A percentile compares a stretch with the other conserved stretches of the same genome.
These are phyloP conservation scores for Mortierella sp. DNA, from an alignment of 371 early-diverging fungal genomes.

Conservation along the genomic window DNA sequence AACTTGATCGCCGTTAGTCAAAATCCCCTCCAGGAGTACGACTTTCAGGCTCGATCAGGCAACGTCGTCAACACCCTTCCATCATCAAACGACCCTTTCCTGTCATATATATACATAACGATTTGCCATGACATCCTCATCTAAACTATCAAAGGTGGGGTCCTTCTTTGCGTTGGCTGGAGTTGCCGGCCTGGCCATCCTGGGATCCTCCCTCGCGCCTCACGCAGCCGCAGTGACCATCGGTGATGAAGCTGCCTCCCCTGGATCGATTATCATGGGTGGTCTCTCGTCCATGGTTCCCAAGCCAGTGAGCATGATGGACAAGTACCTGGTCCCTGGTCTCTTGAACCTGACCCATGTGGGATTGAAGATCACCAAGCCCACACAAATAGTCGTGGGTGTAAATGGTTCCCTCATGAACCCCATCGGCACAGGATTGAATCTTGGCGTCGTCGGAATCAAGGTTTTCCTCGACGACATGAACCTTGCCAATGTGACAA, in stretches of 20 bases:
- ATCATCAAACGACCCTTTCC: too few species aligned
- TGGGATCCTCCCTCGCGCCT: conserved; percentile 22
- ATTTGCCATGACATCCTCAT: conserved; percentile 10
- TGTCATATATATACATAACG: too few species aligned
- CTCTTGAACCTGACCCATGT: conserved; percentile 24
- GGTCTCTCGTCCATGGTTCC: conserved; percentile 26
- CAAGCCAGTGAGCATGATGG: conserved; percentile 25
- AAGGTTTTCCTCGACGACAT: conserved; percentile 14
- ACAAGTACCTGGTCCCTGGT: conserved; percentile 33
- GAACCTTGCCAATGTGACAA: conserved; percentile 31
- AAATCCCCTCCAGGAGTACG: too few species aligned
- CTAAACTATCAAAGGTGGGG: conserved; percentile 14
- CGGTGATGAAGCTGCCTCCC: conserved; percentile 10
- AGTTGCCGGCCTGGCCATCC: conserved; percentile 28
- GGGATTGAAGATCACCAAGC: conserved; percentile 10
- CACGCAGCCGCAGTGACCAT: conserved; percentile 25
- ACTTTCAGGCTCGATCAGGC: too few species aligned
- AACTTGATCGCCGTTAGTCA: too few species aligned
- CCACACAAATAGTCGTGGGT: conserved; percentile 15
- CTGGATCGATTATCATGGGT: conserved; percentile 28
- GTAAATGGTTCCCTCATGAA: conserved; percentile 15
- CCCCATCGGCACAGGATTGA: conserved; percentile 21
- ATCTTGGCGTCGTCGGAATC: conserved; percentile 18
- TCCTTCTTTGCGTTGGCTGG: conserved; percentile 29
- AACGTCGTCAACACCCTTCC: too few species aligned